phyloP scores from a whole-genome alignment of 768 basidiomycete species.

The Pleurotus platypus region DNA sequence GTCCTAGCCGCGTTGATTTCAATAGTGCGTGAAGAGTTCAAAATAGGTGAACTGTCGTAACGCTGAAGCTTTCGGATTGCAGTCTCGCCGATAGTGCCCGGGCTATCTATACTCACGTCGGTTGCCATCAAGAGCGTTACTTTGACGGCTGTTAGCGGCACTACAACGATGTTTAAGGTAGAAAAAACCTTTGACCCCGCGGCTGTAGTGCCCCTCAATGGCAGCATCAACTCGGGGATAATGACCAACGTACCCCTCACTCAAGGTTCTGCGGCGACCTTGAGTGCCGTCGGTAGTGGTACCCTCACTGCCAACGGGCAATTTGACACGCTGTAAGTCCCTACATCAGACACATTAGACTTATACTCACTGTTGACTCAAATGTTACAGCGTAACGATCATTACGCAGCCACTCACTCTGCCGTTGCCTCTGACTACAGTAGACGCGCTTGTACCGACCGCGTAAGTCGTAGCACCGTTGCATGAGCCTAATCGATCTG shows the following conservation, averaged over 20 bases:
- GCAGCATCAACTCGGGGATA: not conserved
- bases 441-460: not conserved
- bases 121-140: not conserved
- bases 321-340: not conserved
- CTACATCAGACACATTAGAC: not conserved
- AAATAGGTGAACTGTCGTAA: not conserved
- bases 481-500: too few species aligned
- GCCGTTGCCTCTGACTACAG: not conserved
- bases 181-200: not conserved
- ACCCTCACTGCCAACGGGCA: not conserved
- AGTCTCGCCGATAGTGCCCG: not conserved
- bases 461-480: not conserved
- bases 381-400: not conserved
- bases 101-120: not conserved
- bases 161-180: not conserved
- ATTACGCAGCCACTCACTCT: not conserved
- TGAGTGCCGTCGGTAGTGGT: not conserved
- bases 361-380: not conserved
- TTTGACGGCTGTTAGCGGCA: not conserved
- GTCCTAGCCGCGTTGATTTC: not conserved
- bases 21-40: not conserved
- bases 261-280: not conserved
- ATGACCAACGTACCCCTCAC: not conserved
- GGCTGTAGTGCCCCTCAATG: not conserved
- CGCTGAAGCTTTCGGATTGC: not conserved